phyloP scores from a whole-genome alignment of 129 eudicot species.

The Centrapalus pauciflorus region DNA sequence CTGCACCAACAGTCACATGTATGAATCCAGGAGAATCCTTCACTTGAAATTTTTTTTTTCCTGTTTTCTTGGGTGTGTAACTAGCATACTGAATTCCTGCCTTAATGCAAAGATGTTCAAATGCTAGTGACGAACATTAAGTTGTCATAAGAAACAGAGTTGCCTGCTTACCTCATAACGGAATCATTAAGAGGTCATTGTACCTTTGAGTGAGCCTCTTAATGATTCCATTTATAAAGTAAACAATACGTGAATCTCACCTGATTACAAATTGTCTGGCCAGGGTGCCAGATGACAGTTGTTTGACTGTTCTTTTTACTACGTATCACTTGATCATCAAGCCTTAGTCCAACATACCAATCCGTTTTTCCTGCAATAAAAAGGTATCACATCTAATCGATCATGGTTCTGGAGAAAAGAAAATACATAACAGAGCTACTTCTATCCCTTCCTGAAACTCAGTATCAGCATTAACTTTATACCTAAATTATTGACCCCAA shows the following conservation, averaged over 20 bases:
- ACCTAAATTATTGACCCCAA: too few species aligned
- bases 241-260: constrained; percentile 30
- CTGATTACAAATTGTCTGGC: constrained; percentile 97
- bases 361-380: constrained; percentile 61
- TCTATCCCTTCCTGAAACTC: too few species aligned
- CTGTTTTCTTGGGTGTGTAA: constrained; percentile 68
- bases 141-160: not conserved
- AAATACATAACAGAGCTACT: too few species aligned
- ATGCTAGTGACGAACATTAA: not conserved
- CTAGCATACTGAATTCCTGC: constrained; percentile 93
- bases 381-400: not conserved
- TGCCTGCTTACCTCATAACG: too few species aligned
- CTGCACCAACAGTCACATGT: constrained; percentile 65
- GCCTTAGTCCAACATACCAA: constrained; percentile 53
- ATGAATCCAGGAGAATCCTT: constrained; percentile 79
- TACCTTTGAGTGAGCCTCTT: too few species aligned
- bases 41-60: constrained; percentile 65
- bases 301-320: constrained; percentile 80
- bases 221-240: too few species aligned
- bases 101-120: constrained; percentile 8
- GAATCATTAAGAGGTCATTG: too few species aligned
- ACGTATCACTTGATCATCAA: constrained; percentile 53
- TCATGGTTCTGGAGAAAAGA: not conserved
- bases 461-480: too few species aligned
- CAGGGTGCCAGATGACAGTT: constrained; percentile 81